Evolutionary conservation across 2,329 filamentous ascomycete species (phyloP), one percentile per base, ranked within the genome.

Genomic region (Byssothecium circinans): DNA sequence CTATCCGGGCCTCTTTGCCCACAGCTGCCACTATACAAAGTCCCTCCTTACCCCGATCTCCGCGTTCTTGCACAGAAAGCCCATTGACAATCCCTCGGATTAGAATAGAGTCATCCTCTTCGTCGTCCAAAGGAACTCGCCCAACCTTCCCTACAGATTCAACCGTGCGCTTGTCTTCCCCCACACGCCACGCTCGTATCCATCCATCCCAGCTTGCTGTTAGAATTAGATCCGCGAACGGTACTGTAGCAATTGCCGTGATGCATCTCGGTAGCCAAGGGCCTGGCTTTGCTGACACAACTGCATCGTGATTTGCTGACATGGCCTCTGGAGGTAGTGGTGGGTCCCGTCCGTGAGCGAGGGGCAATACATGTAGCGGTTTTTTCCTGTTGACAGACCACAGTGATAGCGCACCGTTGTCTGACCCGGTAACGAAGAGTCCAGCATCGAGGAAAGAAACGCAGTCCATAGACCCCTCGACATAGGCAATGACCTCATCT

Each of bases 331-430:
- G 80, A 2, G 79, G 76, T 42, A 91, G 74, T 2, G 86, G 77
- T 3, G 85, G 82, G 50, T 96, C 91, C 42, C 95, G 75, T 25
- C 94, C 94, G 70, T 99, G 94, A 3, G 92, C 91, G 23, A 89
- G 78, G 2, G 86, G 81, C 36, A 94, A 75, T 2, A 89, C 88
- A 71, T 86, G 88, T 8, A 99, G 78, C 0, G 94, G 87, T 73
- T 97, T 97, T 81, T 99, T 99, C 77, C 95, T 96, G 67, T 91
- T 82, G 18, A 91, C 79, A 51, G 85, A 90, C 92, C 92, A 97
- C 11, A 97, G 81, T 1, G 85, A 86, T 42, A 99, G 78, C 5
- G 86, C 82, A 43, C 94, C 94, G 60, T 94, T 96, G 73, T 99
- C 92, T 49, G 88, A 89, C 18, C 92, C 94, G 0, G 94, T 99